These are phyloP conservation scores for Verticillium nubilum DNA, from an alignment of 2,329 filamentous ascomycete genomes.

Conservation along the genomic window DNA sequence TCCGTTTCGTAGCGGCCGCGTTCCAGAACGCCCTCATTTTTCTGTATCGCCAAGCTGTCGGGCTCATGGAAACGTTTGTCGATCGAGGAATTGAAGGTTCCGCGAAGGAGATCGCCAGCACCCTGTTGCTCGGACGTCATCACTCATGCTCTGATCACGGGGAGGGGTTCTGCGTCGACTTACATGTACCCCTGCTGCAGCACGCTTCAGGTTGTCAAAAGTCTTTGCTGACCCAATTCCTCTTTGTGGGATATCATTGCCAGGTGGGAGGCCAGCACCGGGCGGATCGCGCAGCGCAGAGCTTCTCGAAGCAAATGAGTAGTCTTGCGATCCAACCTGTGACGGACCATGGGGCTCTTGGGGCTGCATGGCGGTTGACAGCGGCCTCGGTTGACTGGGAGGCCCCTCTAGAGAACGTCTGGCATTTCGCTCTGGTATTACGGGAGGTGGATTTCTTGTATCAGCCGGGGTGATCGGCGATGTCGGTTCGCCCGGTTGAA, in stretches of 20 bases:
- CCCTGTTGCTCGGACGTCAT: slow-evolving; percentile 8
- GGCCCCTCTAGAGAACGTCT: neutral
- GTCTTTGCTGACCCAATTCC: neutral
- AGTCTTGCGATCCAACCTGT: neutral
- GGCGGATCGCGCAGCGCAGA: neutral
- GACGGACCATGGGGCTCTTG: neutral
- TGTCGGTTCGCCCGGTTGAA: neutral
- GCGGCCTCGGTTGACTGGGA: neutral
- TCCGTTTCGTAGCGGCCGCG: slow-evolving; percentile 10
- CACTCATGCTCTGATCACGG: neutral
- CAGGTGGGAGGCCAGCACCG: neutral
- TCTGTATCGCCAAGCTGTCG: slow-evolving; percentile 6
- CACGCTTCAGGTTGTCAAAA: slow-evolving; percentile 7
- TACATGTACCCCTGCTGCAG: slow-evolving; percentile 11
- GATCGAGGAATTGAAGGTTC: slow-evolving; percentile 16
- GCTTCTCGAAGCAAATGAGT: neutral
- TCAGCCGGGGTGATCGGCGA: neutral
- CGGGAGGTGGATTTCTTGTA: neutral
- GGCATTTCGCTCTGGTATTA: neutral
- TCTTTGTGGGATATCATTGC: neutral
- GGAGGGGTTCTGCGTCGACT: neutral
- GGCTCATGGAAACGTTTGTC: slow-evolving; percentile 12
- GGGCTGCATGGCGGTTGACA: neutral
- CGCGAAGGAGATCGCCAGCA: slow-evolving; percentile 17
- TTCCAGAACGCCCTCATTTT: slow-evolving; percentile 9